Evolutionary conservation across 2,329 filamentous ascomycete genomes (phyloP), one percentile per base, ranked within the genome.

Genomic region (Sclerotinia spermophila): DNA sequence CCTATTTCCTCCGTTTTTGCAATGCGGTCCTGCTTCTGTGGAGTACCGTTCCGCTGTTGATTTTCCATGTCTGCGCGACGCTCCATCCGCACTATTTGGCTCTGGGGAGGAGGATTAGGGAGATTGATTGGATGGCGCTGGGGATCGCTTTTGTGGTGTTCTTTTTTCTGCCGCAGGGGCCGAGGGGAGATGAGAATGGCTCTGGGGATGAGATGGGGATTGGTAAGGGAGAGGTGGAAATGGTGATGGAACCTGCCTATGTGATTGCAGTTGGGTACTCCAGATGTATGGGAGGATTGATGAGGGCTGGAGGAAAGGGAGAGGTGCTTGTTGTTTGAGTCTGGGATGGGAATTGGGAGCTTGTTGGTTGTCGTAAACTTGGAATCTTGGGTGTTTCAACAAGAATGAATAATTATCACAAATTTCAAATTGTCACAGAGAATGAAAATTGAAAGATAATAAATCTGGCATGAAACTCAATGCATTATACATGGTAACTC

Each of bases 401-500:
- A 38, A 27, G 30, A 27, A 38, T 61, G 30, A 40, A 27, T 27
- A 5, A 48, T 27, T 15, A 27, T 45, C 55, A 58, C 48, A 24
- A 11, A 60, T 68, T 24, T 44, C 17, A 2, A 48, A 38, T n/a
- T 7, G 11, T 15, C 38, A 27, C 38, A 44, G 38, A 56, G n/a
- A 53, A 48, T 17, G 33, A 56, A 45, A 15, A 24, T n/a, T 27
- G 8, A 24, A 68, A 65, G 30, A 33, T 17, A 48, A 30, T 40
- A 19, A 66, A 65, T 66, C 48, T 69, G 48, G 68, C 68, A 45
- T 69, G 68, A 44, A 69, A 69, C 40, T 69, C 38, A 65, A 66
- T 69, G 74, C 76, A 78, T 78, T 76, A 77, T 78, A 78, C 77
- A 78, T 75, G 44, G 62, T 27, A 65, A 75, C 74, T 76, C 74